Evolutionary conservation across 345 rosid genomes (phyloP).

Genomic region (Gossypium bickii): DNA sequence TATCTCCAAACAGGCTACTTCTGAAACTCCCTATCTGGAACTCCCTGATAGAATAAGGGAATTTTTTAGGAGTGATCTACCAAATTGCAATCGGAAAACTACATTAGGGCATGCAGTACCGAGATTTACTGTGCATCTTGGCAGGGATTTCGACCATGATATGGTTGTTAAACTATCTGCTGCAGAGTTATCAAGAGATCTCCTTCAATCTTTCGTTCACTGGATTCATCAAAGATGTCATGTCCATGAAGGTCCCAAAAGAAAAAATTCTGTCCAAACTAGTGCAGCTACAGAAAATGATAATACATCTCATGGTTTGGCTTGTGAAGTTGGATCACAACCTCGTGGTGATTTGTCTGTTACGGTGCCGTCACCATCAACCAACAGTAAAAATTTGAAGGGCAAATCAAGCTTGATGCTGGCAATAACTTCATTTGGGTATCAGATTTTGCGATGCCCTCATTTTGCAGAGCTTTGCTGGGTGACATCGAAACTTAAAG

Average conservation of each 20-base stretch:
- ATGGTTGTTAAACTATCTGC: constrained; percentile 56
- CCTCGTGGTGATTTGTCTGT: constrained; percentile 31
- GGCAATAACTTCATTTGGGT: constrained; percentile 75
- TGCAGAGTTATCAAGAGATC: constrained; percentile 57
- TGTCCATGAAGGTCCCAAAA: constrained; percentile 25
- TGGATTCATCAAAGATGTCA: constrained; percentile 61
- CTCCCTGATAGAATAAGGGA: constrained; percentile 63
- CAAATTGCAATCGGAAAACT: constrained; percentile 36
- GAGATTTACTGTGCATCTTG: constrained; percentile 55
- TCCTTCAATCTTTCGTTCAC: constrained; percentile 60
- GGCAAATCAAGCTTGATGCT: constrained; percentile 66
- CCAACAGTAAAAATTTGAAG: constrained; percentile 50
- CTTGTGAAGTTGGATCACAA: constrained; percentile 27
- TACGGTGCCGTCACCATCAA: constrained; percentile 33
- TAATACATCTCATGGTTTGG: constrained; percentile 21
- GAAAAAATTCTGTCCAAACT: constrained; percentile 23
- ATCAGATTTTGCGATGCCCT: constrained; percentile 80
- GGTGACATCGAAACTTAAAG: constrained; percentile 89
- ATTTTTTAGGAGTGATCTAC: constrained; percentile 58
- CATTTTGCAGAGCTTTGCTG: constrained; percentile 99
- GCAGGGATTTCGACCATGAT: constrained; percentile 47
- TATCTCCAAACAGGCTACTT: constrained; percentile 68
- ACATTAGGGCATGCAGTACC: constrained; percentile 49
- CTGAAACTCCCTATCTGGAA: constrained; percentile 51
- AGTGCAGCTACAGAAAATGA: constrained; percentile 20